Percentiles rank a stretch among this genome's conserved stretches.
Conservation (phyloP, 2,329 filamentous ascomycete genomes). For the Colletotrichum destructivum region DNA sequence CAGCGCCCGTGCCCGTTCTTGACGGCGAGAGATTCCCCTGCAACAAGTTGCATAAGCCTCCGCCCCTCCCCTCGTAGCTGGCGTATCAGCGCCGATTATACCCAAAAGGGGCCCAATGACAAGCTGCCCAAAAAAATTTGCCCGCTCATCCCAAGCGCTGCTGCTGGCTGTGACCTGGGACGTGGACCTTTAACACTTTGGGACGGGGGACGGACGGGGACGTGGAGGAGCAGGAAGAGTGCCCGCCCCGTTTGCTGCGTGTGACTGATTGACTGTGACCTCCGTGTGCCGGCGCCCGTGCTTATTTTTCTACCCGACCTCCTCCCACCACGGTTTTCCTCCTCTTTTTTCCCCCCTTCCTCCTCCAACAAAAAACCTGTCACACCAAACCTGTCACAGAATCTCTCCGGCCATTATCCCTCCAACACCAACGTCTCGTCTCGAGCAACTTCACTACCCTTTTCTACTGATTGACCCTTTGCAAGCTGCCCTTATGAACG, state of each 20-base stretch:
- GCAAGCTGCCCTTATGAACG: constrained; percentile 84
- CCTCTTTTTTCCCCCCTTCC: constrained; percentile 43
- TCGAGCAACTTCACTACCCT: constrained; percentile 42
- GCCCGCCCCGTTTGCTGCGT: constrained; percentile 21
- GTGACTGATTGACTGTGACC: constrained; percentile 16
- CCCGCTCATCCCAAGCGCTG: constrained; percentile 17
- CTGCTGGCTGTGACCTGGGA: constrained; percentile 26
- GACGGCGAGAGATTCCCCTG: constrained; percentile 33
- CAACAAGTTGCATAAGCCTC: constrained; percentile 3
- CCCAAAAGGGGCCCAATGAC: constrained; percentile 40
- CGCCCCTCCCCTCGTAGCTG: constrained; percentile 17
- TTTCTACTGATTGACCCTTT: constrained; percentile 50
- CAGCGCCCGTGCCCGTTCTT: neutral
- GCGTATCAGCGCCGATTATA: constrained; percentile 31
- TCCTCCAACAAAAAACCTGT: constrained; percentile 24
- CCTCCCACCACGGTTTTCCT: constrained; percentile 29
- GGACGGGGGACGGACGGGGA: too few species aligned
- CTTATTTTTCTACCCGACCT: constrained; percentile 39
- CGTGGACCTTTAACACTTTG: neutral
- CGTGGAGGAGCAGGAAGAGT: constrained; percentile 1
- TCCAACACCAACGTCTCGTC: constrained; percentile 39
- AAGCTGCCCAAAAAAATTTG: constrained; percentile 40
- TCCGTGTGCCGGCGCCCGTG: constrained; percentile 29
- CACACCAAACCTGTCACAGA: constrained; percentile 34
- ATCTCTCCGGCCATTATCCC: constrained; percentile 34